A percentile compares a stretch with the other conserved stretches of the same genome.
phyloP scores from a whole-genome alignment of 169 alveolate genomes.

The Plasmodium gonderi region DNA sequence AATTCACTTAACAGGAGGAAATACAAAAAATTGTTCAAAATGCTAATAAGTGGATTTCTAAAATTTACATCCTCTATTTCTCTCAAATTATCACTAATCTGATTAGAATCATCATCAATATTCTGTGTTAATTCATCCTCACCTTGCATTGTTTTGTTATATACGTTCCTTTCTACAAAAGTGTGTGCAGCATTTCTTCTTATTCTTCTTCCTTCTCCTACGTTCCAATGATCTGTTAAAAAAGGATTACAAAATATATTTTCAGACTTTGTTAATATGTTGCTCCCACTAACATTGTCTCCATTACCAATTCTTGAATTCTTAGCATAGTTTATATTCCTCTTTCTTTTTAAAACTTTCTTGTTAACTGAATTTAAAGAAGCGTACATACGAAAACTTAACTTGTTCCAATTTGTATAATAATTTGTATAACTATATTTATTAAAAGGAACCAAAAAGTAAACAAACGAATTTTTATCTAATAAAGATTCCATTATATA shows the following conservation, averaged over 20 bases:
- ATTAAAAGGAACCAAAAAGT: constrained; percentile 64
- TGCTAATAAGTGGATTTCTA: constrained; percentile 27
- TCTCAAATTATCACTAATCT: background rate
- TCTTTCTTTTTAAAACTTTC: constrained; percentile 12
- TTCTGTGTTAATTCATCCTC: background rate
- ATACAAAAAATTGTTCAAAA: constrained; percentile 65
- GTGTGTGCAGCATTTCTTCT: too few species aligned
- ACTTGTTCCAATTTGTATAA: constrained; percentile 66
- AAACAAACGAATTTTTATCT: constrained; percentile 64
- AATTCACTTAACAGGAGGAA: constrained; percentile 61
- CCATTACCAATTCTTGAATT: background rate
- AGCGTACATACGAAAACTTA: constrained; percentile 71
- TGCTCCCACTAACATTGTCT: background rate
- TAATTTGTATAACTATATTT: constrained; percentile 70
- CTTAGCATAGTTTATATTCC: background rate
- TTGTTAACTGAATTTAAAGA: constrained; percentile 13
- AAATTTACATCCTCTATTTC: constrained; percentile 18
- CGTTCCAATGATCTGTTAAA: too few species aligned
- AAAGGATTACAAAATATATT: too few species aligned
- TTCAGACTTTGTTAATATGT: too few species aligned
- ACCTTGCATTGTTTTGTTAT: too few species aligned
- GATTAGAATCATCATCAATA: background rate
- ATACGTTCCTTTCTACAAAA: too few species aligned
- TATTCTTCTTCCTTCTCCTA: too few species aligned
- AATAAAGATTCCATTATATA: constrained; percentile 71